Base-by-base conservation (phyloP, 441 rosid genomes). In the Adansonia gregorii region DNA sequence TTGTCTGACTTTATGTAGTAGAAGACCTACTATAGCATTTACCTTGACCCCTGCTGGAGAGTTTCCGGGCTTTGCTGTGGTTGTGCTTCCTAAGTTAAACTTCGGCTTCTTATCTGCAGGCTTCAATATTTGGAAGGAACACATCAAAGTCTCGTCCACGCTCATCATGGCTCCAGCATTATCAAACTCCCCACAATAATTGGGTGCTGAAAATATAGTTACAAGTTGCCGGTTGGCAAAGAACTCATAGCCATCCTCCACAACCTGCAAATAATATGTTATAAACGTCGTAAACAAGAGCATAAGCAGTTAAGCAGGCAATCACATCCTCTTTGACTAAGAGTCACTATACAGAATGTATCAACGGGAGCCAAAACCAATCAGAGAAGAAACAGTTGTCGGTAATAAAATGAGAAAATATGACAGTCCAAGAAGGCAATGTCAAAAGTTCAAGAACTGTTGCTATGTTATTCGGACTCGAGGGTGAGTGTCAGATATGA, bases 91-190 rank as follows among this genome's bases (percentile, higher is more conserved):
- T 2, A 55, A 64, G 78, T 74, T 67, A 45, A 78, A 83, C 74
- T 82, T 88, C 4, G 78, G 2, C 78, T 85, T 89, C 82, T 83
- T 88, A 45, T 86, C 93, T 2, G 89, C 85, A 27, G 93, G 91
- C 85, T 89, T 91, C 75, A 91, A 75, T 72, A 89, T 89, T 84
- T 91, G 92, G 78, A 91, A 91, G 73, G 93, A 88, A 85, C 95
- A 91, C 91, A 89, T 87, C 65, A 91, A 80, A 8, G 93, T 87
- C 69, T 91, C 92, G 52, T 91, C 95, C 60, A 91, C 93, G 75
- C 89, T 89, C 95, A 91, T 91, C 93, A 89, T 91, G 52, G 95
- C 93, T 74, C 95, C 95, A 74, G 95, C 90, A 83, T 91, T 91
- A 78, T 89, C 93, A 78, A 91, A 91, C 73, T 91, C 94, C 70